Evolutionary conservation across 176 grass and related monocot species (phyloP), one percentile per base, ranked within the genome.

Genomic region (Alloteropsis semialata): DNA sequence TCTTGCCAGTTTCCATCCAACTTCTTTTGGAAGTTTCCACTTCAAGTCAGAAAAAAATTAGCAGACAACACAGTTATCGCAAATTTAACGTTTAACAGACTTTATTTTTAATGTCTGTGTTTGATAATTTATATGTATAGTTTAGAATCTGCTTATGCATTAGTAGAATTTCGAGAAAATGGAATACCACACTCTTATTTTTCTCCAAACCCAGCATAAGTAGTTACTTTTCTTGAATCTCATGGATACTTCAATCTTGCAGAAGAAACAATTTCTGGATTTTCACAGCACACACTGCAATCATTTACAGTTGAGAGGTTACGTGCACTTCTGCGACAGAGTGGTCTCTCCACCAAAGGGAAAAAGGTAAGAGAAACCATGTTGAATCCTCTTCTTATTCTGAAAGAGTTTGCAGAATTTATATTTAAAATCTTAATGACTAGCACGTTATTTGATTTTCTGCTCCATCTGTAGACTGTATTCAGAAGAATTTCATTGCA

Each of bases 221-320:
- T 65, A 58, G n/a, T 32, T 68, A 17, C 65, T 56, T 58, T 45
- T 73, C 14, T 49, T 56, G 21, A 36, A 62, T 46, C 72, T 86
- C 22, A 85, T 81, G 29, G 53, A 45, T 27, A n/a, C 8, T 54
- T 72, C 65, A 78, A 86, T 71, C 36, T 56, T 82, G 88, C 72
- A 86, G 84, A 81, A 48, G 86, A 77, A 76, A 82, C 81, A 72
- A 85, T 79, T 76, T 84, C 75, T 51, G 88, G 89, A 33, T 92
- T 89, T 84, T 90, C 92, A 61, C 85, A 89, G 72, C 61, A 90
- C 27, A 88, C 89, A 41, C 89, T 98, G 57, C 91, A 95, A 62
- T 84, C 91, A 39, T 89, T 93, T 75, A 98, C 91, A 4, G 92
- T 98, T 48, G 96, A 98, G 75, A 89, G 84, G 55, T 65, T 95